phyloP scores from a whole-genome alignment of 805 yeast species.

The Wickerhamia fluorescens region DNA sequence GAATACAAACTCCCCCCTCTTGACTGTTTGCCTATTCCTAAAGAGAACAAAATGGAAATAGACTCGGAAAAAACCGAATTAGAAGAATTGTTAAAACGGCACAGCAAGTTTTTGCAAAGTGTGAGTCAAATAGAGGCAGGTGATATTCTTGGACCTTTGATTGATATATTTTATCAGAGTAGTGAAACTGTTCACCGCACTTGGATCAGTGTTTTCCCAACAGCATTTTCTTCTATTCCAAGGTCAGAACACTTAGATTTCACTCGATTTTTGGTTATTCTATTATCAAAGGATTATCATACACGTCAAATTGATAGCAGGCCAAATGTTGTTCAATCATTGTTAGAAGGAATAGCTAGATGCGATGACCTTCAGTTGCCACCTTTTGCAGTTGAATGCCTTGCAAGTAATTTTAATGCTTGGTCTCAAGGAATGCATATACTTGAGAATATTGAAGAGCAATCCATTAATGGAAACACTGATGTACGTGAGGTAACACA shows the following conservation, averaged over 20 bases:
- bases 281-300: constrained; percentile 87
- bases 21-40: constrained; percentile 27
- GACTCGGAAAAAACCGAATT: constrained; percentile 11
- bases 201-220: constrained; percentile 82
- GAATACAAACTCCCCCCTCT: constrained; percentile 52
- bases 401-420: constrained; percentile 80
- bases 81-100: constrained; percentile 16
- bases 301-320: constrained; percentile 80
- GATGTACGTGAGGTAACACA: constrained; percentile 78
- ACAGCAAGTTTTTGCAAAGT: constrained; percentile 22
- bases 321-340: constrained; percentile 80
- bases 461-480: constrained; percentile 57
- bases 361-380: constrained; percentile 77
- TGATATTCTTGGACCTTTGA: constrained; percentile 62
- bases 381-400: constrained; percentile 84
- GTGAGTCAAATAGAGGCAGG: constrained; percentile 39
- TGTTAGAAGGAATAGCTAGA: constrained; percentile 75
- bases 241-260: constrained; percentile 78
- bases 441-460: constrained; percentile 61
- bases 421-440: constrained; percentile 87
- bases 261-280: constrained; percentile 68
- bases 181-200: constrained; percentile 72
- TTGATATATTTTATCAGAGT: constrained; percentile 76
- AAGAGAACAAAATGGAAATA: constrained; percentile 9
- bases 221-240: constrained; percentile 67